phyloP scores from a whole-genome alignment of 257 asterid genomes.

The Echium plantagineum region DNA sequence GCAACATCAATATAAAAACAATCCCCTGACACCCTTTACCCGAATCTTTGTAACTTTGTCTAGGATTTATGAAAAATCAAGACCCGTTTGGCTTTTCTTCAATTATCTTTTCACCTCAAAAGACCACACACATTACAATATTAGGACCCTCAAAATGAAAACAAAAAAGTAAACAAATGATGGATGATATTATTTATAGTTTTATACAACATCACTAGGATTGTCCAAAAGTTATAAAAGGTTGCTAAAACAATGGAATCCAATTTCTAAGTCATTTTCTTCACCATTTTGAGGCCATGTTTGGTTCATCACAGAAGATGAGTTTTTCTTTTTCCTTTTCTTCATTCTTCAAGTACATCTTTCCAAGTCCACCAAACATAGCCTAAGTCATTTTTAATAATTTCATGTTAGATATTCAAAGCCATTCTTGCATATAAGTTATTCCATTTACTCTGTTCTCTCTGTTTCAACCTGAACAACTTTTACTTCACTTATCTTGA shows the following conservation, averaged over 20 bases:
- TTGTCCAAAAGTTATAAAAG: slow-evolving; percentile 12
- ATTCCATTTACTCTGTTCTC: background rate
- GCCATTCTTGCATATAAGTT: background rate
- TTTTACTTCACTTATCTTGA: no score
- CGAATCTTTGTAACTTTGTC: background rate
- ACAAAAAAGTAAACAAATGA: background rate
- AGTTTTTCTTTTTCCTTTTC: no score
- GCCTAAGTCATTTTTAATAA: no score
- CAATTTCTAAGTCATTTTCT: no score
- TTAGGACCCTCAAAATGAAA: background rate
- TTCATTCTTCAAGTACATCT: no score
- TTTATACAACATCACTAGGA: slow-evolving; percentile 5
- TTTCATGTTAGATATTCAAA: no score
- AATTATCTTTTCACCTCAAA: background rate
- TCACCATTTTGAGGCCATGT: background rate
- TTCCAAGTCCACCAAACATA: background rate
- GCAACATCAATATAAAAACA: no score
- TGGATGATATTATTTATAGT: background rate
- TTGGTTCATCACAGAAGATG: background rate
- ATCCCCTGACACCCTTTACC: background rate
- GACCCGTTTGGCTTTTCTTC: background rate
- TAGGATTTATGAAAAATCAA: background rate
- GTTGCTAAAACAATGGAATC: slow-evolving; percentile 7
- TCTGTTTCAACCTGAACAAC: no score
- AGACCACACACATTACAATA: background rate